Conservation (phyloP, 148 eudicot genomes). For the Spergularia bocconei region DNA sequence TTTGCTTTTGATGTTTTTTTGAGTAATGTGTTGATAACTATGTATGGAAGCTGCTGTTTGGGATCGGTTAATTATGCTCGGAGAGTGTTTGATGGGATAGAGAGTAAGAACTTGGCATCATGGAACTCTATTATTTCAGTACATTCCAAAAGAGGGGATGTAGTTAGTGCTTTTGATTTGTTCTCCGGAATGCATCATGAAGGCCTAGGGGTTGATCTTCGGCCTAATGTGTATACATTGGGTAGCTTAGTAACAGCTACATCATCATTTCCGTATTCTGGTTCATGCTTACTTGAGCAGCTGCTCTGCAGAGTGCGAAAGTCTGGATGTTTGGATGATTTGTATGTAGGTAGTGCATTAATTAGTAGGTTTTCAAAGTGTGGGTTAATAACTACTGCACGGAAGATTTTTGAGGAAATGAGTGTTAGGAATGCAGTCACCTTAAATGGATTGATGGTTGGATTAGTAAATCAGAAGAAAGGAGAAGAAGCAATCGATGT, state of each 20-base stretch:
- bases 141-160: conserved; percentile 55
- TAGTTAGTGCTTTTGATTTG: conserved; percentile 43
- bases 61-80: conserved; percentile 38
- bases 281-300: conserved; percentile 50
- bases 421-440: conserved; percentile 63
- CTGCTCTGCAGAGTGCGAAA: conserved; percentile 47
- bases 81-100: conserved; percentile 55
- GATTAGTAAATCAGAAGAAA: conserved; percentile 60
- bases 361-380: conserved; percentile 67
- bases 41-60: conserved; percentile 61
- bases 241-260: conserved; percentile 66
- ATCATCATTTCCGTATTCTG: conserved; percentile 30
- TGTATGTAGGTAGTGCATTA: conserved; percentile 81
- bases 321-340: conserved; percentile 55
- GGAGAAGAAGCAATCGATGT: conserved; percentile 59
- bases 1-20: conserved; percentile 49
- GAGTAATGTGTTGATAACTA: conserved; percentile 64
- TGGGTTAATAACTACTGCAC: conserved; percentile 51
- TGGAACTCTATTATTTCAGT: conserved; percentile 85
- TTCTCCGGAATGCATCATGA: conserved; percentile 58
- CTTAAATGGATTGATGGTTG: conserved; percentile 74
- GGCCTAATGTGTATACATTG: conserved; percentile 62
- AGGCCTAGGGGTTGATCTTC: conserved; percentile 32
- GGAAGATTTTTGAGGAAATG: conserved; percentile 54
- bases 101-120: conserved; percentile 41